Evolutionary conservation across 371 early-diverging fungal species (phyloP).

Genomic region (Rhizopus stolonifer): DNA sequence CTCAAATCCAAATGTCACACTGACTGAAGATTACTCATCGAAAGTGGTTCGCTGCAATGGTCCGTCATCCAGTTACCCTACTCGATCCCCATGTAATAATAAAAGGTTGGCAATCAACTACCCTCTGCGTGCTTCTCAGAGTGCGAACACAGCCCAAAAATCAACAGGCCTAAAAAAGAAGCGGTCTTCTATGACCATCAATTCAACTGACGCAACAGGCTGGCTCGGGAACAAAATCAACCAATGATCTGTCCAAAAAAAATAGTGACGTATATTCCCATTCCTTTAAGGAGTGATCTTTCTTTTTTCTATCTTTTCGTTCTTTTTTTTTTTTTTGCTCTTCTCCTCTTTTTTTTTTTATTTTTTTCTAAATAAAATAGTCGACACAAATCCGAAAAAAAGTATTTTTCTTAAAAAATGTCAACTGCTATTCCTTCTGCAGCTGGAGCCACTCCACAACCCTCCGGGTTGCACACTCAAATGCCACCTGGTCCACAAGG

Average conservation of each 20-base stretch:
- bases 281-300: no score
- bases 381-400: neutral
- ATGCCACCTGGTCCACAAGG: constrained; percentile 23
- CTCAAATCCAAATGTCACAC: neutral
- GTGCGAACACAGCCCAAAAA: constrained; percentile 17
- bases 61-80: constrained; percentile 20
- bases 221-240: constrained; percentile 22
- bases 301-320: neutral
- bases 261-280: no score
- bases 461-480: constrained; percentile 16
- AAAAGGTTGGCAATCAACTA: neutral
- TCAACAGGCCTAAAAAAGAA: constrained; percentile 13
- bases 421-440: constrained; percentile 29
- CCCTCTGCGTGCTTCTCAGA: constrained; percentile 17
- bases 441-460: constrained; percentile 21
- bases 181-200: constrained; percentile 13
- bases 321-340: constrained; percentile 2
- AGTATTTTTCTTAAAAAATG: constrained; percentile 16
- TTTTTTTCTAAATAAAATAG: neutral
- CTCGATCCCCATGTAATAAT: constrained; percentile 1
- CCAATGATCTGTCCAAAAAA: neutral
- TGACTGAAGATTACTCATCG: neutral
- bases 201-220: constrained; percentile 1
- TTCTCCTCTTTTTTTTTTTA: constrained; percentile 3
- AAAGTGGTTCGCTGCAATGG: constrained; percentile 6